A percentile compares a stretch with the other conserved stretches of the same genome.
phyloP scores from a whole-genome alignment of 495 filamentous ascomycete species.

The Thermothielavioides terrestris region DNA sequence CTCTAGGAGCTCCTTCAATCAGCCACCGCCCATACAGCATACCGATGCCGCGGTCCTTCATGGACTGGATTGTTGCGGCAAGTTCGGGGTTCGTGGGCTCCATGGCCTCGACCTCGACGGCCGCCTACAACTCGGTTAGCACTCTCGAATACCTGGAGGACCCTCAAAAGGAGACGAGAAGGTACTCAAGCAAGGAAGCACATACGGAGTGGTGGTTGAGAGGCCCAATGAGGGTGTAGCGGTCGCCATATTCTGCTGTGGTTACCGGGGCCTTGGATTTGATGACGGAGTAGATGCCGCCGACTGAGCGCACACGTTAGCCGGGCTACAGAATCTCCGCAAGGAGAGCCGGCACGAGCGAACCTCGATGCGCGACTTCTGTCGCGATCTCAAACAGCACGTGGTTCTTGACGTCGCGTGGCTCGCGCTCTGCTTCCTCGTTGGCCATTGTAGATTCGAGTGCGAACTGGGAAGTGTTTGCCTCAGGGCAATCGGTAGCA shows the following conservation, averaged over 20 bases:
- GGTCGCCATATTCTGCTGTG: constrained; percentile 94
- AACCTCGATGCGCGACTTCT: constrained; percentile 93
- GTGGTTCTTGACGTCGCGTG: constrained; percentile 43
- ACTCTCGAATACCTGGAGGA: no score
- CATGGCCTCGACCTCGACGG: constrained; percentile 91
- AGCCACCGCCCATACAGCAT: constrained; percentile 94
- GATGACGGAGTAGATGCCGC: constrained; percentile 97
- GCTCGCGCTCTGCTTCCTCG: constrained; percentile 29
- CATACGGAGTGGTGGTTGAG: constrained; percentile 81
- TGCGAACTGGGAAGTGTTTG: background rate
- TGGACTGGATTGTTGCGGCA: constrained; percentile 72
- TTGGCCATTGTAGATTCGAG: constrained; percentile 16
- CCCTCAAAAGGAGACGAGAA: background rate
- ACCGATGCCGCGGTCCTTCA: constrained; percentile 83
- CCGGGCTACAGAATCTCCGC: background rate
- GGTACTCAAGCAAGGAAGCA: constrained; percentile 1
- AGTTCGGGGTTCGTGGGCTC: constrained; percentile 74
- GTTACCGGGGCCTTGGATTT: constrained; percentile 98
- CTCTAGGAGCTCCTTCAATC: constrained; percentile 90
- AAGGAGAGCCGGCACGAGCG: constrained; percentile 9
- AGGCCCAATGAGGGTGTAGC: constrained; percentile 91
- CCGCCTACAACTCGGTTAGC: constrained; percentile 47
- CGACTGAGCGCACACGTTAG: constrained; percentile 49
- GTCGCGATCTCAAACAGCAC: constrained; percentile 89
- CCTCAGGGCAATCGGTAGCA: background rate